Evolutionary conservation across 2,329 filamentous ascomycete genomes (phyloP).

Genomic region (Sclerotinia sclerotiorum): DNA sequence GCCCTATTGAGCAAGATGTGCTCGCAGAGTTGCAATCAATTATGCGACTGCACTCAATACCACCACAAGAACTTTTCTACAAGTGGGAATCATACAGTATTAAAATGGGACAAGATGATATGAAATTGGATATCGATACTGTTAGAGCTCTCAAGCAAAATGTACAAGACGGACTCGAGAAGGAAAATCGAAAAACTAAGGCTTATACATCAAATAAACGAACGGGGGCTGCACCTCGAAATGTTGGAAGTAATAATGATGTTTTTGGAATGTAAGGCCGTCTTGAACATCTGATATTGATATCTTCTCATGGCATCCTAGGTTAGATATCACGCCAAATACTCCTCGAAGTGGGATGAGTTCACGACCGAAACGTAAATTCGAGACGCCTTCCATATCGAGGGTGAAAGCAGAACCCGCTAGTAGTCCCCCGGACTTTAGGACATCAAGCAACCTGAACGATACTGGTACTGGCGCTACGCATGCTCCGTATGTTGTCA

Average conservation of each 20-base stretch:
- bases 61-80: constrained; percentile 86
- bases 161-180: constrained; percentile 80
- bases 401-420: constrained; percentile 48
- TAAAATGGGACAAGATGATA: constrained; percentile 83
- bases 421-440: constrained; percentile 48
- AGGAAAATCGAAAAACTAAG: constrained; percentile 65
- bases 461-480: not conserved
- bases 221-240: constrained; percentile 61
- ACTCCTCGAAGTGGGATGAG: constrained; percentile 47
- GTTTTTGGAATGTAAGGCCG: constrained; percentile 75
- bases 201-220: constrained; percentile 64
- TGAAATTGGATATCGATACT: constrained; percentile 67
- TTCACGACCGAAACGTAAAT: constrained; percentile 37
- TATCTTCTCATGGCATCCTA: constrained; percentile 39
- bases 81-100: constrained; percentile 99
- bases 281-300: not conserved
- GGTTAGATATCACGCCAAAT: constrained; percentile 67
- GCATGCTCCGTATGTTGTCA: constrained; percentile 7
- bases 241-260: constrained; percentile 57
- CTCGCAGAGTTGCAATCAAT: constrained; percentile 81
- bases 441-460: constrained; percentile 41
- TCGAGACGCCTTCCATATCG: constrained; percentile 50
- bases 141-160: constrained; percentile 81
- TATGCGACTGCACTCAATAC: constrained; percentile 77
- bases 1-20: constrained; percentile 69